A percentile compares a stretch with the other conserved stretches of the same genome.
Evolutionary conservation across 345 rosid species (phyloP).

Genomic region (Moringa oleifera): DNA sequence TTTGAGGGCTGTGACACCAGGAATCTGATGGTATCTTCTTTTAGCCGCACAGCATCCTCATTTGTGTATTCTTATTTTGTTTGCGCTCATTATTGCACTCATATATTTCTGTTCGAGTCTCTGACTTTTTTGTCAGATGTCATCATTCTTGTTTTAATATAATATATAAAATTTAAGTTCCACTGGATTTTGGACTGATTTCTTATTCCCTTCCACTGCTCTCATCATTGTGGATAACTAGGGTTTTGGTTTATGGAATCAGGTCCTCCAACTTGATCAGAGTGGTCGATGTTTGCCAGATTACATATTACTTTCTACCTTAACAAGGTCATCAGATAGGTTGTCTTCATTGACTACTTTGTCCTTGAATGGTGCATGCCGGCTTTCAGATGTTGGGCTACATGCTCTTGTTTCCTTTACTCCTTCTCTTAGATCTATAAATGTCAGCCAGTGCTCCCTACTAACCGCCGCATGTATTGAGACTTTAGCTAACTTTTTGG

Average conservation of each 20-base stretch:
- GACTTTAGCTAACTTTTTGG: slow-evolving; percentile 49
- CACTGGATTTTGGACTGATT: neutral
- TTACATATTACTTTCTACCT: slow-evolving; percentile 39
- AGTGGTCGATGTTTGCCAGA: slow-evolving; percentile 88
- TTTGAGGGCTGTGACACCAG: slow-evolving; percentile 58
- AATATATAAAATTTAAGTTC: neutral
- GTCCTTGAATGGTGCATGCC: slow-evolving; percentile 75
- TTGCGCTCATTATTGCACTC: neutral
- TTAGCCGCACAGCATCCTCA: slow-evolving; percentile 3
- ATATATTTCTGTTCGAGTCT: too few relatives aligned
- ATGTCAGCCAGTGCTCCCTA: slow-evolving; percentile 84
- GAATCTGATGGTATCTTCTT: slow-evolving; percentile 50
- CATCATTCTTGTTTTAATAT: neutral
- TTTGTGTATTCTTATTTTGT: neutral
- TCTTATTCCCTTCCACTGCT: neutral
- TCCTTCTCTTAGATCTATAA: slow-evolving; percentile 55
- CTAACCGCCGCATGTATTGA: slow-evolving; percentile 53
- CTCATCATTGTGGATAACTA: slow-evolving; percentile 6
- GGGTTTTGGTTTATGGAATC: slow-evolving; percentile 21
- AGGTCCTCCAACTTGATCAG: slow-evolving; percentile 86
- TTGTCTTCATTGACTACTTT: slow-evolving; percentile 54
- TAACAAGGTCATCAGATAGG: slow-evolving; percentile 48
- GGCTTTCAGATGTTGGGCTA: slow-evolving; percentile 76
- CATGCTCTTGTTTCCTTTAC: slow-evolving; percentile 51
- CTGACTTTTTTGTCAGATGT: too few relatives aligned